Evolutionary conservation across 2,329 filamentous ascomycete genomes (phyloP), one percentile per base, ranked within the genome.

Genomic region (Penicillium sp.): DNA sequence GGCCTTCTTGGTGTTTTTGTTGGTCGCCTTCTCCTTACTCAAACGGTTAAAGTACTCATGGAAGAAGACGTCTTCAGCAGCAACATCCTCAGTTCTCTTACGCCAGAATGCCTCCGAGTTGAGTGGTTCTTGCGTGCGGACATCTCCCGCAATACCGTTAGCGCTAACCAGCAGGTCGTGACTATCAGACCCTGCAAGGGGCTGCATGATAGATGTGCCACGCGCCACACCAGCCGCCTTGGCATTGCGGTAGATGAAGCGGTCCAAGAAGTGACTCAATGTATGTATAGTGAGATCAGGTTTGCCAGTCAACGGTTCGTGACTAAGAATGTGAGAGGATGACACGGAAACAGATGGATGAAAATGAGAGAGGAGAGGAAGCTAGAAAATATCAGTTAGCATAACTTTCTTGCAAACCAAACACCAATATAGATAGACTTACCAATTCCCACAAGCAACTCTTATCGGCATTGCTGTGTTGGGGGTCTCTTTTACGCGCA

Each of bases 201-300:
- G 94, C 73, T 99, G 94, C 94, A 99, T 99, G 72, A 99, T 96
- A 24, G 91, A 97, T 26, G 83, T 81, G 50, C 95, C 95, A 61
- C 90, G 89, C 28, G 84, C 80, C 20, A 74, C 71, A 16, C 81
- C 82, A 3, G 85, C 64, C 6, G 72, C 79, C 79, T 96, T 96
- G 60, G 93, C 86, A 65, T 94, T 96, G 64, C 90, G 88, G 81
- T 97, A 99, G n/a, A 96, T 91, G 72, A 99, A 99, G 65, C 95
- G 92, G 75, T 99, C 94, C 57, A 99, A 81, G 80, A 99, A 99
- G 71, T 95, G 89, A 67, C 94, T 94, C 49, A 99, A 82, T 1
- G 90, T 94, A 71, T 97, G 93, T 57, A 91, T 87, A 16, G 89
- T 87, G 52, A 97, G 81, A 65, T 99, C 94, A 0, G 94, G 92